Percentiles rank a stretch among this genome's conserved stretches.
Evolutionary conservation across 192 early-diverging fungal species (phyloP).

Genomic region (Lunasporangiospora selenospora): DNA sequence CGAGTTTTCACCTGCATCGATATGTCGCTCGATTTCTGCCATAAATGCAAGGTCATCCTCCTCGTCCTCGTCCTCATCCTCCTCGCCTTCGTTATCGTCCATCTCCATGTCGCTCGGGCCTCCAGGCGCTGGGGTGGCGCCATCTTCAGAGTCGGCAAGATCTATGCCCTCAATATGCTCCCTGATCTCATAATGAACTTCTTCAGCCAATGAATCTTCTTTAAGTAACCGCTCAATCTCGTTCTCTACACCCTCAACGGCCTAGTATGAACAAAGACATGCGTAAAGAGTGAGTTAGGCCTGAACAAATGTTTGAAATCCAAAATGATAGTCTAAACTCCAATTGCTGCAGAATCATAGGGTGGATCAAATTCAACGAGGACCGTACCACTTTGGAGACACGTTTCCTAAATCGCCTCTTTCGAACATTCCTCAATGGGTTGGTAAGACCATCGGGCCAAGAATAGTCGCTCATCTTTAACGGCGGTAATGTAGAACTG

Average conservation of each 20-base stretch:
- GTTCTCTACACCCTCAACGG: constrained; percentile 81
- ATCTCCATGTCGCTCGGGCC: constrained; percentile 47
- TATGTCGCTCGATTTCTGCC: constrained; percentile 49
- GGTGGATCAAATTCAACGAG: too few relatives aligned
- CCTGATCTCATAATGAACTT: constrained; percentile 62
- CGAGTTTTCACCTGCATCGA: constrained; percentile 51
- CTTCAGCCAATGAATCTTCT: constrained; percentile 74
- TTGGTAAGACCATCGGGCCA: constrained; percentile 84
- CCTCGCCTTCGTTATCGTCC: constrained; percentile 53
- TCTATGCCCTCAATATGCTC: constrained; percentile 19
- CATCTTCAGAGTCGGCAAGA: constrained; percentile 22
- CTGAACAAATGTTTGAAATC: too few relatives aligned
- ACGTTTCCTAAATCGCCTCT: constrained; percentile 81
- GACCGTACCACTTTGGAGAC: constrained; percentile 78
- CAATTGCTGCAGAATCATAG: too few relatives aligned
- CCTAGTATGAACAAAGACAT: constrained; percentile 47
- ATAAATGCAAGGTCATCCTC: constrained; percentile 48
- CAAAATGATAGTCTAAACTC: too few relatives aligned
- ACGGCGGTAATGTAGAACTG: constrained; percentile 6
- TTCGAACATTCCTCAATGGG: constrained; percentile 78
- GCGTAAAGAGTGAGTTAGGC: not conserved
- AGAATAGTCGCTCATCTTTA: constrained; percentile 65
- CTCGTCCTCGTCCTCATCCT: constrained; percentile 47
- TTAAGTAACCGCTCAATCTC: constrained; percentile 83
- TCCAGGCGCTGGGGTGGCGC: constrained; percentile 45